These are phyloP conservation scores for Verruconis gallopava DNA, from an alignment of 2,329 filamentous ascomycete species.

Conservation along the genomic window DNA sequence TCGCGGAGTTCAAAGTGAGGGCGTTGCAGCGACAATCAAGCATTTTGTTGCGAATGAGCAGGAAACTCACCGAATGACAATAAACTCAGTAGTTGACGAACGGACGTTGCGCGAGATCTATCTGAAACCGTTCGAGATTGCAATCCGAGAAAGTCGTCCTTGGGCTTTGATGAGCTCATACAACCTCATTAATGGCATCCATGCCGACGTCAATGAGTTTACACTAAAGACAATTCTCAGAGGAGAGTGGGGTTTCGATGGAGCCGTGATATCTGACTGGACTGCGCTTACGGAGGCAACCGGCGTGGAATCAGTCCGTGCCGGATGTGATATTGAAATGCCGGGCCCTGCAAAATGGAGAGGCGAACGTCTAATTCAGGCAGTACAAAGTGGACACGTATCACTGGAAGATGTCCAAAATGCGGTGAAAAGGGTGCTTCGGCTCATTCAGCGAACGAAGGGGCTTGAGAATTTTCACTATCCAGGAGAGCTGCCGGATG, in stretches of 20 bases:
- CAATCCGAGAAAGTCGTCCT: conserved; percentile 51
- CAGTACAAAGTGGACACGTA: conserved; percentile 23
- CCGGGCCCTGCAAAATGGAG: conserved; percentile 28
- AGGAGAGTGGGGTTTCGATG: conserved; percentile 29
- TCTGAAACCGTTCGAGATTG: conserved; percentile 63
- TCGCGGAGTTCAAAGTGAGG: conserved; percentile 58
- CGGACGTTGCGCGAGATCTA: conserved; percentile 57
- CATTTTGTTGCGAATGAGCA: conserved; percentile 65
- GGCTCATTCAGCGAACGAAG: conserved; percentile 49
- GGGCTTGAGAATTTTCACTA: conserved; percentile 46
- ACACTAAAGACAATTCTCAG: conserved; percentile 30
- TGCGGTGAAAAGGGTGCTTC: conserved; percentile 44
- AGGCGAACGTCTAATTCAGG: conserved; percentile 23
- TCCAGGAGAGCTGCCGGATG: conserved; percentile 42
- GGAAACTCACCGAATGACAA: conserved; percentile 52
- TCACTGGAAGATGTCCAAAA: conserved; percentile 35
- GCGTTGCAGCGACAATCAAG: conserved; percentile 67
- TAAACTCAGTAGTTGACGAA: conserved; percentile 52
- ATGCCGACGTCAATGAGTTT: conserved; percentile 26
- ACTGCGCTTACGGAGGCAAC: conserved; percentile 26
- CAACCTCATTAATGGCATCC: conserved; percentile 50
- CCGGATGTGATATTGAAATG: conserved; percentile 29
- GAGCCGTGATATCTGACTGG: conserved; percentile 30
- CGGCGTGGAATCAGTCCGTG: conserved; percentile 23
- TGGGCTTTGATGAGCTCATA: conserved; percentile 60